Evolutionary conservation across 148 eudicot genomes (phyloP).

Genomic region (Rhododendron molle): DNA sequence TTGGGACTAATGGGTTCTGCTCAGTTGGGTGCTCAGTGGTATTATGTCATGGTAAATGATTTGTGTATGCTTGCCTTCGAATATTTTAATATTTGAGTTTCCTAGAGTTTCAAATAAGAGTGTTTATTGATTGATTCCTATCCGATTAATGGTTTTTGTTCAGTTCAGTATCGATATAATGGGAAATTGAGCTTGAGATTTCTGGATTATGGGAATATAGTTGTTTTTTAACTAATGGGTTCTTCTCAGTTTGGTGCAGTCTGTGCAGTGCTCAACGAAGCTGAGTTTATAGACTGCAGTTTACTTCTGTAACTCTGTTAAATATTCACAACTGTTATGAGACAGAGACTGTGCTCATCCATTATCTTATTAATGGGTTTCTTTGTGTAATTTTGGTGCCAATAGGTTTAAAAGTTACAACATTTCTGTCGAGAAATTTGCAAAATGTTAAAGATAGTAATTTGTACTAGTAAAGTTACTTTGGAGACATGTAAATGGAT

Average conservation of each 20-base stretch:
- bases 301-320: neutral
- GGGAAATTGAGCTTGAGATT: neutral
- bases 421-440: neutral
- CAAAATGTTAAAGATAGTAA: neutral
- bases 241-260: constrained; percentile 1
- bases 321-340: neutral
- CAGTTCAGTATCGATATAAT: neutral
- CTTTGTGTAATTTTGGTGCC: neutral
- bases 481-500: neutral
- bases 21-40: neutral
- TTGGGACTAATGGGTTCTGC: neutral
- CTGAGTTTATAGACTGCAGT: neutral
- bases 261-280: neutral
- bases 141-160: neutral
- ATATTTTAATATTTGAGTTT: neutral
- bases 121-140: neutral
- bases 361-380: neutral
- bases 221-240: neutral
- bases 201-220: neutral
- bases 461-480: neutral
- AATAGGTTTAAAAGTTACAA: neutral
- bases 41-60: neutral
- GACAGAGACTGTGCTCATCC: neutral
- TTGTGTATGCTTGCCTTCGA: neutral
- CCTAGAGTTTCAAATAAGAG: neutral